A percentile compares a stretch with the other conserved stretches of the same genome.
These are phyloP conservation scores for Phragmites australis DNA, from an alignment of 176 grass and related monocot species.

Conservation along the genomic window DNA sequence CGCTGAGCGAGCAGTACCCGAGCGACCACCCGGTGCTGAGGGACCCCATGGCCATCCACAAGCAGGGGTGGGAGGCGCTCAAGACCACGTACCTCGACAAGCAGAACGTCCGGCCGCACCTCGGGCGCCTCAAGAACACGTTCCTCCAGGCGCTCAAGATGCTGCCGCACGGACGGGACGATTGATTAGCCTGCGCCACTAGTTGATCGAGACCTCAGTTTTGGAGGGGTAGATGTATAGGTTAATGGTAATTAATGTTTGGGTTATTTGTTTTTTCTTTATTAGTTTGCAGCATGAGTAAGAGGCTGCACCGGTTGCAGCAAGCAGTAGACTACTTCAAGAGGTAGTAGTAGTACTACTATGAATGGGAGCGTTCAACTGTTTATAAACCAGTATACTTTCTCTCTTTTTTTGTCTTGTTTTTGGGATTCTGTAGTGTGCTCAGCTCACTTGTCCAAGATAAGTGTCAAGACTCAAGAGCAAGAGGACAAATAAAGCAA, in stretches of 20 bases:
- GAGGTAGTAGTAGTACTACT: background rate
- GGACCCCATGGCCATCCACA: constrained; percentile 74
- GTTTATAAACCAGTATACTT: too few species aligned
- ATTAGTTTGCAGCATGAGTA: background rate
- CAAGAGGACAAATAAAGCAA: background rate
- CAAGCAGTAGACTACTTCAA: too few species aligned
- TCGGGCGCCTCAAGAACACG: constrained; percentile 82
- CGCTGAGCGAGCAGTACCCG: constrained; percentile 78
- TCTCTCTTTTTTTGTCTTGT: background rate
- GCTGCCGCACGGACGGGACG: constrained; percentile 53
- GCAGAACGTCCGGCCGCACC: constrained; percentile 84
- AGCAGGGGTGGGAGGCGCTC: constrained; percentile 76
- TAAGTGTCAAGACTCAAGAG: background rate
- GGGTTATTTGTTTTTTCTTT: background rate
- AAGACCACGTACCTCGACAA: constrained; percentile 87
- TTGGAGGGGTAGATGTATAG: background rate
- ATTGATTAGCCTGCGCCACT: too few species aligned
- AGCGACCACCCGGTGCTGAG: constrained; percentile 67
- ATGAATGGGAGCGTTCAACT: background rate
- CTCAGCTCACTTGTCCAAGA: background rate
- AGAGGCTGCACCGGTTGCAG: background rate
- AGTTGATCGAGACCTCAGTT: background rate
- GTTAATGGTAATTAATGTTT: background rate
- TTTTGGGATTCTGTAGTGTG: background rate
- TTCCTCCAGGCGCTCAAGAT: constrained; percentile 63